Evolutionary conservation across 2,329 filamentous ascomycete species (phyloP), one percentile per base, ranked within the genome.

Genomic region (Microcyclospora tardicrescens): DNA sequence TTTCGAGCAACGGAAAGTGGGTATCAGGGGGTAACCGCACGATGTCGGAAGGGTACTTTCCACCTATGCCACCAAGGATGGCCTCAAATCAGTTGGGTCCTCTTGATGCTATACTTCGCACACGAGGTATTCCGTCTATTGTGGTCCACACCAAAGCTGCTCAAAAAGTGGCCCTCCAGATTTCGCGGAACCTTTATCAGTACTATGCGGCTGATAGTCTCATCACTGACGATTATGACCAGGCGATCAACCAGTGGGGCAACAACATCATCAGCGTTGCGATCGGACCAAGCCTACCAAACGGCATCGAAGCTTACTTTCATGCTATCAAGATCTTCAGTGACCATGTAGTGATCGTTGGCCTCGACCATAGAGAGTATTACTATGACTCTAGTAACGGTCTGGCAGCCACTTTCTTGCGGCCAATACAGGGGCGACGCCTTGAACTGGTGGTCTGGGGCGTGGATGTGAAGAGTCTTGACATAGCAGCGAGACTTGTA

Each of bases 361-460:
- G 19, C 8, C 19, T 24, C 19, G 35, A 29, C 10, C 30, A 32
- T 13, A 12, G 12, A 3, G 8, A 28, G 13, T 35, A 35, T 14
- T 9, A 41, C 13, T 35, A 40, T 36, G 10, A 14, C 3, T 11
- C 41, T 10, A 38, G 37, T 13, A 36, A 24, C 10, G 62, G 63
- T 2, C 56, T 72, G 33, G 68, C 64, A 24, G 67, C 69, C 2
- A 62, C 71, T 12, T 76, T 69, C 46, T 50, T 77, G 10, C 61
- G 66, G 15, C 72, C 72, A 2, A 45, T 71, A 19, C 49, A 55
- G 2, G 54, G 59, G 19, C 66, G 68, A 40, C 56, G 65, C 37
- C 56, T 76, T 36, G 72, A 74, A 48, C 53, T 77, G 28, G 65
- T 76, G 2, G 52, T 77, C 6, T 77, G 72, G 73, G 73, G 71